Conservation (phyloP, 202 grass and related monocot genomes). For the Eragrostis tef region DNA sequence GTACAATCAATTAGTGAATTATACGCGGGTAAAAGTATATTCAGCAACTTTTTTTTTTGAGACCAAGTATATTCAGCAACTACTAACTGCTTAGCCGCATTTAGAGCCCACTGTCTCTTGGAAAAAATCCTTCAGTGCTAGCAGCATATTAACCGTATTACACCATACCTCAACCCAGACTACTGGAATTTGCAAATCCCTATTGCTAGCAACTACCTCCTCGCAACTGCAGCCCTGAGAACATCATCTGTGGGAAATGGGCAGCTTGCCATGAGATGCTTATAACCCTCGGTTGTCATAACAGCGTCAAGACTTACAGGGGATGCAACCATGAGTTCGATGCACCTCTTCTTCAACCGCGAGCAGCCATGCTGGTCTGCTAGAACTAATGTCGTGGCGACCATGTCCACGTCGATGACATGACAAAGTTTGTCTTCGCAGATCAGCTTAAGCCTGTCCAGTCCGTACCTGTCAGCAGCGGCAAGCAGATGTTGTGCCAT, state of each 20-base stretch:
- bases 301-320: conserved; percentile 33
- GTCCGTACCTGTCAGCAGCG: conserved; percentile 40
- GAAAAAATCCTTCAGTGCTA: too few relatives aligned
- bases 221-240: conserved; percentile 7
- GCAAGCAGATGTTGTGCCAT: conserved; percentile 37
- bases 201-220: too few relatives aligned
- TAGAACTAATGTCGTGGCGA: conserved; percentile 17
- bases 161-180: too few relatives aligned
- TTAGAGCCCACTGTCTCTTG: too few relatives aligned
- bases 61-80: too few relatives aligned
- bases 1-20: too few relatives aligned
- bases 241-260: background rate
- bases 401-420: background rate
- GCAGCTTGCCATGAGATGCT: conserved; percentile 17
- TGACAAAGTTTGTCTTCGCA: conserved; percentile 14
- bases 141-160: too few relatives aligned
- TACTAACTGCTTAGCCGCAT: too few relatives aligned
- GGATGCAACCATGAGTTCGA: conserved; percentile 16
- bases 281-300: conserved; percentile 19
- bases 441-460: conserved; percentile 29
- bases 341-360: conserved; percentile 26
- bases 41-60: too few relatives aligned
- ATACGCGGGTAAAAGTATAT: too few relatives aligned
- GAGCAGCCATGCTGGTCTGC: conserved; percentile 27
- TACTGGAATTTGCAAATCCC: too few relatives aligned